Conservation (phyloP, 495 filamentous ascomycete genomes). For the Acidomyces sp. region DNA sequence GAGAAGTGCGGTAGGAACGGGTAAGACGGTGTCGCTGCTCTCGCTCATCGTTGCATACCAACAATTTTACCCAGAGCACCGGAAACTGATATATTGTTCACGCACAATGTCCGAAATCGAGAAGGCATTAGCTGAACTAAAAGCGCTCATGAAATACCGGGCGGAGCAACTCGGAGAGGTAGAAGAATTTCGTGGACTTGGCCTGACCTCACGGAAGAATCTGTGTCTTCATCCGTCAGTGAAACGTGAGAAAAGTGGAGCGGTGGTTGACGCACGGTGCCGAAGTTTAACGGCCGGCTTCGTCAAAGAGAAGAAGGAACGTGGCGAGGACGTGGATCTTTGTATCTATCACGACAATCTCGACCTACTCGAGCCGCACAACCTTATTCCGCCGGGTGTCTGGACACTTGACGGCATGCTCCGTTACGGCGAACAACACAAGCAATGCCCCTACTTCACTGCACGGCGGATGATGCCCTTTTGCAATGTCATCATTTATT, state of each 20-base stretch:
- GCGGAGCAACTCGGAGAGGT: slow-evolving; percentile 69
- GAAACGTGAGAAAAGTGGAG: slow-evolving; percentile 86
- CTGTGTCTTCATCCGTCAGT: slow-evolving; percentile 92
- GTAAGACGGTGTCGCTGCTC: slow-evolving; percentile 90
- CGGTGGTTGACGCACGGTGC: slow-evolving; percentile 86
- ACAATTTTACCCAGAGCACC: slow-evolving; percentile 72
- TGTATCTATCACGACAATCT: slow-evolving; percentile 98
- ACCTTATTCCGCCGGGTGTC: slow-evolving; percentile 81
- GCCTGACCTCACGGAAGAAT: slow-evolving; percentile 92
- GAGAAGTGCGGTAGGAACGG: no score
- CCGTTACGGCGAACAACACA: slow-evolving; percentile 82
- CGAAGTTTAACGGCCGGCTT: slow-evolving; percentile 92
- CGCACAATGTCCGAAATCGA: slow-evolving; percentile 95
- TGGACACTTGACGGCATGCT: slow-evolving; percentile 88
- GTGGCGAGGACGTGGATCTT: slow-evolving; percentile 82
- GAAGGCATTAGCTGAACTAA: slow-evolving; percentile 86
- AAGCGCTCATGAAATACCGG: slow-evolving; percentile 87
- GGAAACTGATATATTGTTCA: slow-evolving; percentile 97
- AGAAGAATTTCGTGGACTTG: slow-evolving; percentile 87
- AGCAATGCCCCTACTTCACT: slow-evolving; percentile 96
- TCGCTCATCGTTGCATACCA: slow-evolving; percentile 96
- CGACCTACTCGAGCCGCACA: slow-evolving; percentile 85
- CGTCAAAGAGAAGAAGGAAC: slow-evolving; percentile 89
- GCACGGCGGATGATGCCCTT: slow-evolving; percentile 95
- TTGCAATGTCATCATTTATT: slow-evolving; percentile 99